Conservation (phyloP, 306 rosid genomes). For the Fragaria ananassa region DNA sequence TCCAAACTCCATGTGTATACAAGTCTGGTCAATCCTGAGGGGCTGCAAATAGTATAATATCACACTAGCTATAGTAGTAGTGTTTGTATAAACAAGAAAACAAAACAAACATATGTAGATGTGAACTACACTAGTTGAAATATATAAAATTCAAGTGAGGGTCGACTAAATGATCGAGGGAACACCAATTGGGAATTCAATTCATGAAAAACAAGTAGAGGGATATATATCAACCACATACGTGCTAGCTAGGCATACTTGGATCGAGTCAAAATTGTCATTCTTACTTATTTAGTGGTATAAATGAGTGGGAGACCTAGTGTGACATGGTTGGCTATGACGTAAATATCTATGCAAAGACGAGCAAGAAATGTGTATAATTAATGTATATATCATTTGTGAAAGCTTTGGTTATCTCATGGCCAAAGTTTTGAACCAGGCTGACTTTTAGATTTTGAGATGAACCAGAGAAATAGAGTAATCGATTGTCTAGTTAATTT, state of each 20-base stretch:
- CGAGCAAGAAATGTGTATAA: background rate
- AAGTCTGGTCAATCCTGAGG: constrained; percentile 7
- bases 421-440: background rate
- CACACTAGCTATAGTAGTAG: background rate
- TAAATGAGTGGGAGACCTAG: background rate
- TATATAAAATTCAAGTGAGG: background rate
- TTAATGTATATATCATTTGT: background rate
- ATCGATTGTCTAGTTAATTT: too few relatives aligned
- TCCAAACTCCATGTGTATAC: background rate
- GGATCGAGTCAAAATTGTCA: background rate
- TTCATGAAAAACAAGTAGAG: background rate
- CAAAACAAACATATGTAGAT: background rate
- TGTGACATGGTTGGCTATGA: background rate
- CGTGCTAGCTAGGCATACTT: background rate
- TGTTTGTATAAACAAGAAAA: background rate
- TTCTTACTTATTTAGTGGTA: background rate
- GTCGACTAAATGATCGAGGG: background rate
- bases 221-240: background rate
- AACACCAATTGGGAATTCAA: constrained; percentile 21
- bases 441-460: background rate
- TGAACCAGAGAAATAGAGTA: background rate
- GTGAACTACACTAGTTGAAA: background rate
- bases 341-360: background rate
- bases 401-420: background rate
- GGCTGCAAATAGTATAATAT: constrained; percentile 1